Evolutionary conservation across 371 early-diverging fungal species (phyloP).

Genomic region (Encephalitozoon romaleae): DNA sequence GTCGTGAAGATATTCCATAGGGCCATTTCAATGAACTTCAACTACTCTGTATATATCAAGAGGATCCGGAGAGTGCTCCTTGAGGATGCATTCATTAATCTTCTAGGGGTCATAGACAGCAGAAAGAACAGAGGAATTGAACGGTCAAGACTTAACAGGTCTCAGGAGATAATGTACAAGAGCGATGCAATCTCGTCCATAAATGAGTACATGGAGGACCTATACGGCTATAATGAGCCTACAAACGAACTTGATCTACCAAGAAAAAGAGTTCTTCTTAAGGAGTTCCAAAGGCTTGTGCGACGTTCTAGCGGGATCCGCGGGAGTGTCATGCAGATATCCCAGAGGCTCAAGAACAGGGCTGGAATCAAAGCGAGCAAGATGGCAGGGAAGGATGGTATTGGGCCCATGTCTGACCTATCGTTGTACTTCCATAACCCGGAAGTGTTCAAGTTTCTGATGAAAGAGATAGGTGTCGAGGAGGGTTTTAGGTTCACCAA

Average conservation of each 20-base stretch:
- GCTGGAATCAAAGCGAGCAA: conserved; percentile 29
- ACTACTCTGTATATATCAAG: conserved; percentile 55
- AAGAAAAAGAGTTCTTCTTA: conserved; percentile 54
- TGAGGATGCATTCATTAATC: conserved; percentile 51
- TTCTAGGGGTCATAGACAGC: conserved; percentile 31
- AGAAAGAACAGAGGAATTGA: conserved; percentile 11
- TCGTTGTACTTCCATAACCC: conserved; percentile 25
- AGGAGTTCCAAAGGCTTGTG: conserved; percentile 53
- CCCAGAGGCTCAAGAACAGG: conserved; percentile 36
- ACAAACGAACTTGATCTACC: conserved; percentile 9
- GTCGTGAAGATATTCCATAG: conserved; percentile 28
- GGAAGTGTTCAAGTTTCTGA: conserved; percentile 38
- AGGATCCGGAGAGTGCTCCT: conserved; percentile 50
- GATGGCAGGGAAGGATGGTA: conserved; percentile 13
- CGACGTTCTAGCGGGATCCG: not conserved
- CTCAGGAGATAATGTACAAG: conserved; percentile 12
- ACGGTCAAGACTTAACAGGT: not conserved
- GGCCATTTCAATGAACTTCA: conserved; percentile 52
- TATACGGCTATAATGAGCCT: not conserved
- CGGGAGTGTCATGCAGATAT: conserved; percentile 14
- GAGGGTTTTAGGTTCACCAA: conserved; percentile 27
- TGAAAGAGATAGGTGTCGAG: conserved; percentile 24
- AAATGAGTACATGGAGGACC: conserved; percentile 4
- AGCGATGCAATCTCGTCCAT: conserved; percentile 1
- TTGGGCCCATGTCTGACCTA: conserved; percentile 11